Evolutionary conservation across 805 yeast genomes (phyloP), one percentile per base, ranked within the genome.

Genomic region (Candida dajiaensis): DNA sequence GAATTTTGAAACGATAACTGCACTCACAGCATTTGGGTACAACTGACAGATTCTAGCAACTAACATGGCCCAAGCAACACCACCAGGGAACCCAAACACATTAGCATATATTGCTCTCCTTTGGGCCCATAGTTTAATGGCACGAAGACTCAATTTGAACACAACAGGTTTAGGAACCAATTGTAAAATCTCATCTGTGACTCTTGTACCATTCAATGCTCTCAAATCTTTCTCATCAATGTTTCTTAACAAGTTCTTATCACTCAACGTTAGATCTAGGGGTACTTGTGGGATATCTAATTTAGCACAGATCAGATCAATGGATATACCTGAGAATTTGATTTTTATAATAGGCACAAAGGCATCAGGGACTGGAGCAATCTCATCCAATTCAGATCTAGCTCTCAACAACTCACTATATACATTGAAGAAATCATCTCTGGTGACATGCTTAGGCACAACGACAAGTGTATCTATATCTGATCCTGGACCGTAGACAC

Each of bases 41-140:
- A 94, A 69, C 64, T 94, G 99, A 66, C 99, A 94, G 25, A 94
- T 89, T 57, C 99, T 76, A 1, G 98, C 99, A n/a, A 90, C 97
- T 37, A 94, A 66, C 97, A 94, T 94, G 1, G 99, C 99, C 99
- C 99, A 94, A 1, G 99, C 99, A 42, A 94, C 99, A 66, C 99
- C 99, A 59, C 99, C 99, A 1, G 98, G 99, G 67, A 92, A 94
- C 0, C 99, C 99, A 75, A 85, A 88, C 40, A 94, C 85, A 61
- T 94, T 94, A 7, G 88, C 97, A 67, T 94, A 94, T 15, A 94
- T 79, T 0, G 97, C 98, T 43, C 98, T 76, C 58, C 89, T 80
- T 62, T 89, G 92, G 0, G 99, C 99, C 99, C 99, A 94, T 59
- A 94, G 73, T 65, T 94, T 94, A 52, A 94, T 86, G 15, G 96